Evolutionary conservation across 2,329 filamentous ascomycete species (phyloP).

Genomic region (Talaromyces sp.): DNA sequence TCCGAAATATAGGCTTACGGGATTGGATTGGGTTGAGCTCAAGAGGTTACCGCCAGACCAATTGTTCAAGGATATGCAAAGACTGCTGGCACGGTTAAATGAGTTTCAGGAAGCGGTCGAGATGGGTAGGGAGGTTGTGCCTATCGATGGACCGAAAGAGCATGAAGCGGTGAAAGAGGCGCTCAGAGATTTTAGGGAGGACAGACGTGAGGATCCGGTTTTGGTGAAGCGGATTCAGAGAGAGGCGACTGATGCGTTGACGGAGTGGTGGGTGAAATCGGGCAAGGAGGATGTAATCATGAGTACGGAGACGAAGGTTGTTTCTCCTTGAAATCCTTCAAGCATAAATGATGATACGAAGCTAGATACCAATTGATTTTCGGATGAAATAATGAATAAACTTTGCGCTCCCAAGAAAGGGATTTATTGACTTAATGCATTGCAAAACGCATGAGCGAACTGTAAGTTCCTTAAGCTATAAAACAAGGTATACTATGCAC

Average conservation of each 20-base stretch:
- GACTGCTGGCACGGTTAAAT: conserved; percentile 21
- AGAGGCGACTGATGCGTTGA: conserved; percentile 3
- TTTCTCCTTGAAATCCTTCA: background rate
- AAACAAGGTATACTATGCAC: background rate
- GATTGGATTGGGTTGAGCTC: conserved; percentile 26
- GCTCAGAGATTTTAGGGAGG: background rate
- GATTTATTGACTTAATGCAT: background rate
- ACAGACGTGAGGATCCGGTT: conserved; percentile 6
- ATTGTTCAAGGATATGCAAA: conserved; percentile 26
- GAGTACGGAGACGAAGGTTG: background rate
- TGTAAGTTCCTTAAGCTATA: background rate
- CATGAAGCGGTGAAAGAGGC: conserved; percentile 4
- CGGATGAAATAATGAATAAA: background rate
- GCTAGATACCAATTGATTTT: background rate
- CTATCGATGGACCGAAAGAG: background rate
- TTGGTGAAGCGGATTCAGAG: conserved; percentile 8
- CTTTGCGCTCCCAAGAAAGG: background rate
- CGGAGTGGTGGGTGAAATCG: conserved; percentile 10
- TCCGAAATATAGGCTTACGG: conserved; percentile 21
- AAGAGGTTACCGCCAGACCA: conserved; percentile 23
- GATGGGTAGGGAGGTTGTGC: background rate
- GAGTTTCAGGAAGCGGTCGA: conserved; percentile 19
- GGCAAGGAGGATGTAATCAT: background rate
- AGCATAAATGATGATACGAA: background rate
- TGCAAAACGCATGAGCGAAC: background rate